Percentiles rank a stretch among this genome's conserved stretches.
Conservation (phyloP, 2,329 filamentous ascomycete genomes). For the Tolypocladium tropicale region DNA sequence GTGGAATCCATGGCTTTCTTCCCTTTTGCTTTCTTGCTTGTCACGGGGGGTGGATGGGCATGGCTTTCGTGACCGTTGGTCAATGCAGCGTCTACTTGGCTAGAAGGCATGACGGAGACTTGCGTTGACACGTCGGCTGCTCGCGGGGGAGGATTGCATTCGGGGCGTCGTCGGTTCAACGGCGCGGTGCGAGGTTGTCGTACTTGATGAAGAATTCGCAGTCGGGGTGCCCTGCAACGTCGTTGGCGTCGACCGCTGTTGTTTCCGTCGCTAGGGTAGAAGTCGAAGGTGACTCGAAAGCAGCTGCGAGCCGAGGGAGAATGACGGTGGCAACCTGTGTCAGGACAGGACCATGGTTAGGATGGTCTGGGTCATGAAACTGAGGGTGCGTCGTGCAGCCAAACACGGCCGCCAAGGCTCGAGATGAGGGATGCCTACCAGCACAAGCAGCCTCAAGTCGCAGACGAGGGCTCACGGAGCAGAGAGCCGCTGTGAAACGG, state of each 20-base stretch:
- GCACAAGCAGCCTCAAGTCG: not conserved
- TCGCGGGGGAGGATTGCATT: conserved; percentile 5
- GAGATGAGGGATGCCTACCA: not conserved
- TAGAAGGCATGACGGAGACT: conserved; percentile 25
- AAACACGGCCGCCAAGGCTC: not conserved
- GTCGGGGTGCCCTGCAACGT: not conserved
- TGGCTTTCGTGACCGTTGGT: conserved; percentile 31
- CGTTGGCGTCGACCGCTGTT: not conserved
- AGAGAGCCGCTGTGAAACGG: not conserved
- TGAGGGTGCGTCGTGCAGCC: not conserved
- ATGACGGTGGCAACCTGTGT: not conserved
- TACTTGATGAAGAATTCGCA: not conserved
- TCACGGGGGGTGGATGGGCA: conserved; percentile 26
- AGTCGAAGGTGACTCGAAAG: not conserved
- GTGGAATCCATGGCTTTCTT: conserved; percentile 79
- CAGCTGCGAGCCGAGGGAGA: not conserved
- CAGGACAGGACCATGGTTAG: not conserved
- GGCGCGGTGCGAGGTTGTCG: not conserved
- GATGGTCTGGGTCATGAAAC: not conserved
- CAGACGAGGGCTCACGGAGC: not conserved
- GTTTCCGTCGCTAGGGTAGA: not conserved
- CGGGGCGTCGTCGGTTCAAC: conserved; percentile 6
- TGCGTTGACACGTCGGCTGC: conserved; percentile 5
- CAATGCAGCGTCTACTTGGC: conserved; percentile 29
- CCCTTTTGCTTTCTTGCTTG: conserved; percentile 68